Evolutionary conservation across 2,329 filamentous ascomycete species (phyloP).

Genomic region (Colletotrichum sp.): DNA sequence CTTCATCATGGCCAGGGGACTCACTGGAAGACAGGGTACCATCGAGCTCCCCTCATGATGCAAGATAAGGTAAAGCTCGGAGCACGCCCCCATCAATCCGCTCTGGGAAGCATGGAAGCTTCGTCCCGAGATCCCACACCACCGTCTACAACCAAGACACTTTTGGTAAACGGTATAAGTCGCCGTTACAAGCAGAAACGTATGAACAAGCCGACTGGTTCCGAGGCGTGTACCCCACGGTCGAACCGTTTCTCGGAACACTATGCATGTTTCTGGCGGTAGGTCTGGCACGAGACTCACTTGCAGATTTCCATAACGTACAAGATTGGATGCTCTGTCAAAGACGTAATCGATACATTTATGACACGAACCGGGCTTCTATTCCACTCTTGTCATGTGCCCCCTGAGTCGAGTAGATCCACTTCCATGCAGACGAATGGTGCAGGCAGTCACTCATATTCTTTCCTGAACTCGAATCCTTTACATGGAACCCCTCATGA

Average conservation of each 20-base stretch:
- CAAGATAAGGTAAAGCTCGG: constrained; percentile 13
- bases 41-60: constrained; percentile 1
- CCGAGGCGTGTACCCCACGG: background rate
- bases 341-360: background rate
- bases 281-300: background rate
- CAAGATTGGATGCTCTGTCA: background rate
- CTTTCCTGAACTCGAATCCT: background rate
- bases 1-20: background rate
- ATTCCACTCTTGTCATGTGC: background rate
- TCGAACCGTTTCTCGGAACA: background rate
- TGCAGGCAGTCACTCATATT: background rate
- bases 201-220: background rate
- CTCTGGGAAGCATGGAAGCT: constrained; percentile 17
- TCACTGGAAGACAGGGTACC: background rate
- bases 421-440: background rate
- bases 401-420: background rate
- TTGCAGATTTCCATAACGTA: background rate
- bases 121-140: constrained; percentile 12
- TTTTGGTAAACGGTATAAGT: background rate
- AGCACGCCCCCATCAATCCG: background rate
- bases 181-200: background rate
- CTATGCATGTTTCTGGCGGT: background rate
- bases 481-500: background rate
- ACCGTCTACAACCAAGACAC: background rate
- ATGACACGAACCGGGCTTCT: background rate